phyloP scores from a whole-genome alignment of 139 green algal genomes.

The Auxenochlorella pyrenoidosa region DNA sequence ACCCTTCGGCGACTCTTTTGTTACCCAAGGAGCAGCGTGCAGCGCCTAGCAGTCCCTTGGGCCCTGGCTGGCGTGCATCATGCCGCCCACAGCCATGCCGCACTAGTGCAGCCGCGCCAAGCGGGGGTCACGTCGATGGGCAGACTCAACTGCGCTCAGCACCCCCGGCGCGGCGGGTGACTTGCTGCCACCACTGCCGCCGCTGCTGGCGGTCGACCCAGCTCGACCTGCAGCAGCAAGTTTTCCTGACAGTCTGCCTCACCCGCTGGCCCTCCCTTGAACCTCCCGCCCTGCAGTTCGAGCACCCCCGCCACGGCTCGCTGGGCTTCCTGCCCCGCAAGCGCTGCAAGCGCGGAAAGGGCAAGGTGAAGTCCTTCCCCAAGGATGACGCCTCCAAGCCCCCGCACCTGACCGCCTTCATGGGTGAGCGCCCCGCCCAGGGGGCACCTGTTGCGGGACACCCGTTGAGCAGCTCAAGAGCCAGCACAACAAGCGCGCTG shows the following conservation, averaged over 20 bases:
- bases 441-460: too few relatives aligned
- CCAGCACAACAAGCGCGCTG: too few relatives aligned
- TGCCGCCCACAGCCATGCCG: not conserved
- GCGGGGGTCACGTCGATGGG: not conserved
- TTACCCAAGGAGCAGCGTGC: not conserved
- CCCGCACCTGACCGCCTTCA: conserved; percentile 97
- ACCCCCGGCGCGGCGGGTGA: not conserved
- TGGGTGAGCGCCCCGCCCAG: conserved; percentile 73
- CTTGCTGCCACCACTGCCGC: not conserved
- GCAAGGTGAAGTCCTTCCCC: conserved; percentile 91
- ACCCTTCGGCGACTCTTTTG: not conserved
- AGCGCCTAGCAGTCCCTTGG: not conserved
- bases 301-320: conserved; percentile 86
- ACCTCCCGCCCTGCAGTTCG: conserved; percentile 28
- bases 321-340: conserved; percentile 99
- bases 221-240: not conserved
- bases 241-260: not conserved
- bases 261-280: not conserved
- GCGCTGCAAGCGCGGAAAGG: conserved; percentile 90
- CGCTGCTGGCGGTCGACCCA: not conserved
- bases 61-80: not conserved
- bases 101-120: not conserved
- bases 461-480: too few relatives aligned
- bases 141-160: not conserved
- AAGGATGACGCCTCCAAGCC: conserved; percentile 90